These are phyloP conservation scores for Arthrobotrys sphaeroides DNA, from an alignment of 2,329 filamentous ascomycete genomes.

Conservation along the genomic window DNA sequence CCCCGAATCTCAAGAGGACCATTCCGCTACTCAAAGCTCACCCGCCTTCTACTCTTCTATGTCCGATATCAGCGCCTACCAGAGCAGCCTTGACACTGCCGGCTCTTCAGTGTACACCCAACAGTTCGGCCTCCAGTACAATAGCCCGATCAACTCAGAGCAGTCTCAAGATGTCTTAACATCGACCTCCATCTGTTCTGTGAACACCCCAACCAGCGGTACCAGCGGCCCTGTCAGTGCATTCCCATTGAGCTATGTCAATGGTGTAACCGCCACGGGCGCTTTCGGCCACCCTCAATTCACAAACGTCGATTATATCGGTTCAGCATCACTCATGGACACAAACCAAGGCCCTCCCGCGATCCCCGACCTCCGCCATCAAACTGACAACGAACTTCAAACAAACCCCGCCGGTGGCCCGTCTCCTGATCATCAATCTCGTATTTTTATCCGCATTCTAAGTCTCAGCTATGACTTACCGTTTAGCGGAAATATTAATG, in stretches of 20 bases:
- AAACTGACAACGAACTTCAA: constrained; percentile 13
- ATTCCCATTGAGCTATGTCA: background rate
- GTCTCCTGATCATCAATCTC: background rate
- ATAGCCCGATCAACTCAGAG: background rate
- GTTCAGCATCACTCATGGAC: background rate
- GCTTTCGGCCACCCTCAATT: background rate
- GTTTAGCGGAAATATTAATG: too few species aligned
- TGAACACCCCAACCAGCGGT: background rate
- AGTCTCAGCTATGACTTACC: background rate
- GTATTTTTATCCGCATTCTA: background rate
- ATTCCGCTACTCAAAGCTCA: background rate
- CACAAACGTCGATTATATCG: too few species aligned
- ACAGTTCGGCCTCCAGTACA: background rate
- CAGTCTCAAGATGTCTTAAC: background rate
- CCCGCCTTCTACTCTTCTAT: background rate
- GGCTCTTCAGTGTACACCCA: background rate
- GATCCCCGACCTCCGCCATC: constrained; percentile 5
- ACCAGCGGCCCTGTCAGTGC: background rate
- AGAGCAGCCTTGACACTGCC: background rate
- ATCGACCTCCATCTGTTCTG: background rate
- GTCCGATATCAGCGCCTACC: background rate
- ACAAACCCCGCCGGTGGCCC: constrained; percentile 1
- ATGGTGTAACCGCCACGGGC: background rate
- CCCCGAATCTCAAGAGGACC: background rate
- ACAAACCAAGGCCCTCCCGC: background rate